Evolutionary conservation across 2,329 filamentous ascomycete genomes (phyloP).

Genomic region (Penicillium decumbens): DNA sequence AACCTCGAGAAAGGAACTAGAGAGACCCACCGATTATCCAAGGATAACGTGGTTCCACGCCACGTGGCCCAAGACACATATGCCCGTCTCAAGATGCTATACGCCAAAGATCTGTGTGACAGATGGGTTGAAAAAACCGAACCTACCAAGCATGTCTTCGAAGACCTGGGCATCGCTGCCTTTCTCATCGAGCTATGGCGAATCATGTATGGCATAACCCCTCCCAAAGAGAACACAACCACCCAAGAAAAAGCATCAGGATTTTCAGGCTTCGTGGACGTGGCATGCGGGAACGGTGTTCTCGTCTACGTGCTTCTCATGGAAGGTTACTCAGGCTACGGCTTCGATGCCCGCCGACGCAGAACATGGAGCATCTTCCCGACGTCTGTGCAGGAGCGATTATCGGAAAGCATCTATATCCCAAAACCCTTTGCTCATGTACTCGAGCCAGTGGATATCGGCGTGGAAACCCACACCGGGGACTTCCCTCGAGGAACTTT

Average conservation of each 20-base stretch:
- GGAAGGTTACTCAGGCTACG: slow-evolving; percentile 82
- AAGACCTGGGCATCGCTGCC: slow-evolving; percentile 83
- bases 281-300: slow-evolving; percentile 91
- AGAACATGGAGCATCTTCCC: slow-evolving; percentile 80
- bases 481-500: slow-evolving; percentile 71
- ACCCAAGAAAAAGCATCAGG: slow-evolving; percentile 11
- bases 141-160: slow-evolving; percentile 87
- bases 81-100: slow-evolving; percentile 68
- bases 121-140: slow-evolving; percentile 83
- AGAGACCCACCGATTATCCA: not conserved
- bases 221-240: slow-evolving; percentile 15
- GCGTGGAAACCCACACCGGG: slow-evolving; percentile 47
- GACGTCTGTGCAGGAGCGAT: slow-evolving; percentile 41
- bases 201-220: slow-evolving; percentile 63
- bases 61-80: slow-evolving; percentile 78
- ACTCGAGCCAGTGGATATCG: slow-evolving; percentile 12
- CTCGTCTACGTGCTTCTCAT: slow-evolving; percentile 74
- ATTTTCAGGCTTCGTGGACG: slow-evolving; percentile 91
- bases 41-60: slow-evolving; percentile 71
- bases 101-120: slow-evolving; percentile 67
- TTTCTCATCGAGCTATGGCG: slow-evolving; percentile 90
- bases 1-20: not conserved
- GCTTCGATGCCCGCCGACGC: slow-evolving; percentile 81
- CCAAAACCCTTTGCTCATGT: slow-evolving; percentile 48
- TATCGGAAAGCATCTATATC: slow-evolving; percentile 59